Base-by-base conservation (phyloP, 2,329 filamentous ascomycete species). In the Elsinoe batatas region DNA sequence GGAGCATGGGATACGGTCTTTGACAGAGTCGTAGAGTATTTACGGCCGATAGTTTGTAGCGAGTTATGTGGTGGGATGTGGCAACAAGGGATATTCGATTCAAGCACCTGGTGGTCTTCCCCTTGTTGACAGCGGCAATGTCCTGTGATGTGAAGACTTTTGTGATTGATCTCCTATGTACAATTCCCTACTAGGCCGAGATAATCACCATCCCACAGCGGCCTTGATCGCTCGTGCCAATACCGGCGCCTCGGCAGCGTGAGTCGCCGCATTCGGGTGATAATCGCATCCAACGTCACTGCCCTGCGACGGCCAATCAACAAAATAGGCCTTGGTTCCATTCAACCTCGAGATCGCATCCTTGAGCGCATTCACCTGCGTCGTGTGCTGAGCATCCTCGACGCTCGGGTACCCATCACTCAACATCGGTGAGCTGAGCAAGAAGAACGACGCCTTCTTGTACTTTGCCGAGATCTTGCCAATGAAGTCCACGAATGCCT, bases 241-340 rank as follows among this genome's bases (percentile, higher is more conserved):
- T 11, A 49, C 44, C 20, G 32, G 18, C 7, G 22, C 44, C 10
- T 49, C 44, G 13, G 44, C 44, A 8, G 44, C 44, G 20, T 49
- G 44, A 1, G 44, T 49, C 10, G 44, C 44, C 20, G 44, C 44
- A 35, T 49, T 49, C 5, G 44, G 44, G 15, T 49, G 44, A 15
- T 49, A 49, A 26, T 49, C 44, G 33, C 44, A 49, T 8, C 44
- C 44, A 33, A 49, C 44, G 18, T 33, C 44, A 33, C 22, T 30
- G 1, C 44, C 71, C 58, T 75, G 72, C 3, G 63, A 63, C 0
- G 72, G 71, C 64, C 71, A 74, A 57, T 74, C 68, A 4, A 75
- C 70, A 57, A 75, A 65, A 54, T 72, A 63, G 15, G 66, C 64
- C 43, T 66, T 67, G 1, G 63, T 61, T 13, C 64, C 64, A 17